Evolutionary conservation across 164 flowering plant species (phyloP), one percentile per base, ranked within the genome.

Genomic region (Annona squamosa): DNA sequence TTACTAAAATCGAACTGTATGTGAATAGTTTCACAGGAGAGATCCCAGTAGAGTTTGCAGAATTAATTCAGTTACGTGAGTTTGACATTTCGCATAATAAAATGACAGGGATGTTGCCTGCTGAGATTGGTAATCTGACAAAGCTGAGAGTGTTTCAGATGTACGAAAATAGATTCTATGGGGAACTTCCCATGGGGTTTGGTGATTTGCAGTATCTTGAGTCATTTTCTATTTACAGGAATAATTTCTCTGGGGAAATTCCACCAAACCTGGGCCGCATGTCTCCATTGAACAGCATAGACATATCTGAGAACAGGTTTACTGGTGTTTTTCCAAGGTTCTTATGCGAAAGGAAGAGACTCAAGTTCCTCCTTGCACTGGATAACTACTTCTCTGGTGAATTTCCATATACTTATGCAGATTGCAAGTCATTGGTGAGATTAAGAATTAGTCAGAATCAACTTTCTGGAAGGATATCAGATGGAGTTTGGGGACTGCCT

Each of bases 291-390:
- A 63, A 48, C 7, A 85, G 84, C 47, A 68, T 95, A 3, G 99
- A 95, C 83, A 87, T 95, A 77, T 95, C 99, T 0, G 98, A 95
- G 75, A 95, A 95, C 76, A 75, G 80, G 45, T 93, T 95, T 61
- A 82, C 98, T 0, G 99, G 99, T 64, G 68, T 18, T 2, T 90
- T 95, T 52, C 99, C 98, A 0, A 75, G 77, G 63, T 89, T 79
- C 86, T 80, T 95, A 71, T 95, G 99, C 73, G 82, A 82, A 65
- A 82, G 68, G 52, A 77, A 76, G 46, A 83, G 70, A 5, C 74
- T 95, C 13, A 73, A 68, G 73, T 72, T 67, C 71, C 84, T 95
- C 79, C 97, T 93, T 63, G 92, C 94, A 19, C 56, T 95, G 70
- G 82, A 70, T 9, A 95, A 95, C 77, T 71, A 76, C 2, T 91